Evolutionary conservation across 768 basidiomycete species (phyloP).

Genomic region (Trametopsis cervina): DNA sequence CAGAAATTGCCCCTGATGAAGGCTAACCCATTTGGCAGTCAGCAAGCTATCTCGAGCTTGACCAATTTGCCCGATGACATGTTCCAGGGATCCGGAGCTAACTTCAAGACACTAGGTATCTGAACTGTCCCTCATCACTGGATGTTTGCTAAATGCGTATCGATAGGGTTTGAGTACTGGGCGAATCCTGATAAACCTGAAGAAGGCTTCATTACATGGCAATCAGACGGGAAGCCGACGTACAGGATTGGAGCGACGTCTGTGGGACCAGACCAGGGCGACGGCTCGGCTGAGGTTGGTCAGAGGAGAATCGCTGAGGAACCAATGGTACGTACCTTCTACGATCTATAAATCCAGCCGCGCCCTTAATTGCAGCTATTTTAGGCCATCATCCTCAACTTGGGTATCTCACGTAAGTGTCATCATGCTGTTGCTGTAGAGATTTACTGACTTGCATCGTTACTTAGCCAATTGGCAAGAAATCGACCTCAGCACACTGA

Average conservation of each 20-base stretch:
- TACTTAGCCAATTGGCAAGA: constrained; percentile 57
- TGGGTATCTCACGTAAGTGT: constrained; percentile 49
- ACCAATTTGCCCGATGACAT: constrained; percentile 44
- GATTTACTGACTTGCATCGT: neutral
- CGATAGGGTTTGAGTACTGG: constrained; percentile 72
- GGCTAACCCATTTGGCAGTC: constrained; percentile 18
- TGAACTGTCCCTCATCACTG: constrained; percentile 1
- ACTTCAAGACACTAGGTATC: constrained; percentile 43
- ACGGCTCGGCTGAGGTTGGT: constrained; percentile 41
- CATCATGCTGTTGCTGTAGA: neutral
- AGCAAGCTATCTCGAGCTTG: constrained; percentile 43
- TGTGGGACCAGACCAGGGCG: constrained; percentile 37
- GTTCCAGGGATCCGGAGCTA: constrained; percentile 50
- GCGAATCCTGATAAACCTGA: constrained; percentile 45
- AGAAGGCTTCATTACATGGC: constrained; percentile 73
- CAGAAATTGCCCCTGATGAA: no score
- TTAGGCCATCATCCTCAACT: constrained; percentile 48
- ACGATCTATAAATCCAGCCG: no score
- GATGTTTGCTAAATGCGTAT: neutral
- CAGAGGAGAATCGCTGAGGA: constrained; percentile 56
- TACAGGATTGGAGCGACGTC: constrained; percentile 49
- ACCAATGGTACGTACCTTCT: constrained; percentile 32
- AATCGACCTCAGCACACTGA: constrained; percentile 46
- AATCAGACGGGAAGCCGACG: constrained; percentile 46
- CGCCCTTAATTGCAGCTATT: no score